Base-by-base conservation (phyloP, 148 eudicot genomes). In the Beta vulgaris region DNA sequence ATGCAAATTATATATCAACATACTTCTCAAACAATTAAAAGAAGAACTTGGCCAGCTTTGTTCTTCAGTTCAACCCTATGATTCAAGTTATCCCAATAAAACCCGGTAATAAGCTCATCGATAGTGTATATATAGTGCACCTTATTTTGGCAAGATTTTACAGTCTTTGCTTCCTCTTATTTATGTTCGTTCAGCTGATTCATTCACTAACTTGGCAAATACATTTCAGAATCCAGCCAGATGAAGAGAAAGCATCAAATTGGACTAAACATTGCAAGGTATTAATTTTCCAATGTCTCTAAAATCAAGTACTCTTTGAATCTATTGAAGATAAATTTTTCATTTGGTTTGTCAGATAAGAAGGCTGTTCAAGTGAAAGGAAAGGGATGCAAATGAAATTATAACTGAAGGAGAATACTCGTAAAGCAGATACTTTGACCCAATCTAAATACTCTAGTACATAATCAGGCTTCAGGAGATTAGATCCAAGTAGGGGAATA, bases 141-240 rank as follows among this genome's bases (percentile, higher is more conserved):
- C 25, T 37, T 29, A 36, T 21, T 9, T 36, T 64, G 28, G 28
- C 44, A 35, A 18, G 21, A 6, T 35, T 16, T 16, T 16, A 18
- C n/a, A 18, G 51, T 3, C 9, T 2, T 51, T n/a, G 21, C 0
- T 51, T 7, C 18, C 8, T 58, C 32, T 28, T 1, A 12, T 16
- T 16, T 15, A 29, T 28, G 1, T 11, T 3, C 29, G 42, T 65
- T 48, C 43, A 21, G 73, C 43, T 31, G 25, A 32, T 48, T 69
- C 59, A 32, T 48, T 69, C 59, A 69, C 9, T 69, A 68, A 43
- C 32, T 68, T 21, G 64, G 18, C 9, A 69, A n/a, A 48, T 48
- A 48, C 53, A 3, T 48, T 4, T 19, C 21, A 14, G 21, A 48
- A 21, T 51, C n/a, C 57, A 51, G 57, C 40, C 28, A 31, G 61